Conservation (phyloP, 352 stramenopile genomes). For the Elongisporangium undulatum region DNA sequence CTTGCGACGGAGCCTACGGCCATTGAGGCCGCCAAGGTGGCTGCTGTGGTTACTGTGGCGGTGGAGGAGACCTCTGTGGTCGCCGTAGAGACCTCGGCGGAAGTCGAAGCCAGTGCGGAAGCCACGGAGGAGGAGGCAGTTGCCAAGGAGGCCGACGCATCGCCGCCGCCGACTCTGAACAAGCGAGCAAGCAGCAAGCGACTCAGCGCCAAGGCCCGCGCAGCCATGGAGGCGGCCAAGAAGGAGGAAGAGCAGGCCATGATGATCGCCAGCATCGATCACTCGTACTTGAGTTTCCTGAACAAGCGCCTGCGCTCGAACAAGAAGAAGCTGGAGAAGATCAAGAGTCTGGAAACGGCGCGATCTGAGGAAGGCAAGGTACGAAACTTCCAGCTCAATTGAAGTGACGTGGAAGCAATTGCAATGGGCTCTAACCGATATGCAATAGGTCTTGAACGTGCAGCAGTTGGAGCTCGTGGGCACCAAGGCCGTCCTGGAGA, state of each 20-base stretch:
- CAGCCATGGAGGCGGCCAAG: constrained; percentile 15
- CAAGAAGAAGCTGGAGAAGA: constrained; percentile 87
- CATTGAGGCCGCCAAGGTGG: not conserved
- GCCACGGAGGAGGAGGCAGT: not conserved
- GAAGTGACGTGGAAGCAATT: not conserved
- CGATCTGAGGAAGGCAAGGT: constrained; percentile 43
- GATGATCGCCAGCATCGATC: constrained; percentile 43
- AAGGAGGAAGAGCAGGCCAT: constrained; percentile 30
- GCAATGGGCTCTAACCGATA: constrained; percentile 2
- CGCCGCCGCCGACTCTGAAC: not conserved
- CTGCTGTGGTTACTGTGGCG: not conserved
- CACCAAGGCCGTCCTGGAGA: constrained; percentile 61
- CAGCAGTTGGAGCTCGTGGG: constrained; percentile 73
- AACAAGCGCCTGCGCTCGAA: constrained; percentile 80
- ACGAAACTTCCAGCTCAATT: not conserved
- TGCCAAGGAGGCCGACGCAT: not conserved
- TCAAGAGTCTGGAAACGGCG: constrained; percentile 54
- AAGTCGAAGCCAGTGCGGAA: not conserved
- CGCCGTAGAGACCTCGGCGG: not conserved
- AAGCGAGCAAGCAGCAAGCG: constrained; percentile 5
- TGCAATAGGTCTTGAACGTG: constrained; percentile 45
- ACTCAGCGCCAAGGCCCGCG: constrained; percentile 14
- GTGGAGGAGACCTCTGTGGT: not conserved
- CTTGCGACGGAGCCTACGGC: not conserved
- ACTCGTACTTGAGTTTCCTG: constrained; percentile 78